A percentile compares a stretch with the other conserved stretches of the same genome.
These are phyloP conservation scores for Linaria vulgaris DNA, from an alignment of 257 asterid genomes.

Conservation along the genomic window DNA sequence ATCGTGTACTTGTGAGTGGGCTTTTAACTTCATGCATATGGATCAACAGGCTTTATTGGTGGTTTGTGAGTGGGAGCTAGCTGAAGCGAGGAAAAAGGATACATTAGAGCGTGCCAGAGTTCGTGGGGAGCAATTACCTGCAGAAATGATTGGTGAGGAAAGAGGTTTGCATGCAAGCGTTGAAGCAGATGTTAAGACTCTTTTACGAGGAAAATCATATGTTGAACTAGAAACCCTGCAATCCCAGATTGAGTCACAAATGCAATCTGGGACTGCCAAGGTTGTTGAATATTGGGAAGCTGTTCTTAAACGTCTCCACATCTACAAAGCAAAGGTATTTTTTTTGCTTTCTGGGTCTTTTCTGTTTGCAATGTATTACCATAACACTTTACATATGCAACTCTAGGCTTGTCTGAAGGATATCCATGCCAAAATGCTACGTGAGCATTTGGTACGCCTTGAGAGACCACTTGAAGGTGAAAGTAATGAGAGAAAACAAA, in stretches of 20 bases:
- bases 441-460: constrained; percentile 63
- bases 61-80: constrained; percentile 90
- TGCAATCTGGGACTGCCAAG: constrained; percentile 91
- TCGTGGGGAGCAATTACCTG: constrained; percentile 82
- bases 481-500: constrained; percentile 29
- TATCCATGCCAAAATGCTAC: constrained; percentile 83
- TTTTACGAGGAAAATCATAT: constrained; percentile 67
- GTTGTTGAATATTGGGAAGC: constrained; percentile 97
- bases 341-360: constrained; percentile 17
- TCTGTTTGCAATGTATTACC: constrained; percentile 19
- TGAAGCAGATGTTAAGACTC: constrained; percentile 78
- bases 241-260: constrained; percentile 76
- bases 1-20: constrained; percentile 3
- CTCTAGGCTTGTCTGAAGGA: constrained; percentile 83
- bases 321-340: constrained; percentile 84
- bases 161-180: constrained; percentile 83
- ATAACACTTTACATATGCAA: constrained; percentile 26
- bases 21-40: constrained; percentile 9
- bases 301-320: constrained; percentile 78
- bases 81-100: constrained; percentile 82
- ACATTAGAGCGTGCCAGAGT: constrained; percentile 92
- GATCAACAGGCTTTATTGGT: constrained; percentile 68
- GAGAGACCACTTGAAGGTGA: constrained; percentile 51
- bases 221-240: constrained; percentile 59
- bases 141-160: constrained; percentile 81